Conservation (phyloP, 2,329 filamentous ascomycete species). For the Botryosphaeria dothidea region DNA sequence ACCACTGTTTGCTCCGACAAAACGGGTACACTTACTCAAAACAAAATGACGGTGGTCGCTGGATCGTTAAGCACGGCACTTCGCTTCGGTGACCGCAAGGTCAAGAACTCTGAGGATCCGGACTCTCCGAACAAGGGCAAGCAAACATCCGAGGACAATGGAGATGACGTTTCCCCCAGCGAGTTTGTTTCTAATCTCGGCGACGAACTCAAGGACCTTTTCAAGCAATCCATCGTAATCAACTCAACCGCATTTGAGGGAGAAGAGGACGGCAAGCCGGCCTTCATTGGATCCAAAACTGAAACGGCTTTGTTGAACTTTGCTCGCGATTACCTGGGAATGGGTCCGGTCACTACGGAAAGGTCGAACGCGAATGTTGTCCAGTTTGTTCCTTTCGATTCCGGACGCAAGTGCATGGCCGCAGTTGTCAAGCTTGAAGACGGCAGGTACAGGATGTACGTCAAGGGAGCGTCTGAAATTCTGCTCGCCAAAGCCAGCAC, state of each 20-base stretch:
- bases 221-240: slow-evolving; percentile 57
- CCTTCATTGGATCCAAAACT: slow-evolving; percentile 75
- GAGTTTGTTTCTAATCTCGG: slow-evolving; percentile 58
- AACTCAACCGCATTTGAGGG: slow-evolving; percentile 58
- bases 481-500: slow-evolving; percentile 49
- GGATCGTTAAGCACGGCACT: slow-evolving; percentile 64
- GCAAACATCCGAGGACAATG: slow-evolving; percentile 37
- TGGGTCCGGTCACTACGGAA: slow-evolving; percentile 62
- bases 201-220: slow-evolving; percentile 54
- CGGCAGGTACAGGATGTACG: slow-evolving; percentile 58
- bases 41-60: slow-evolving; percentile 71
- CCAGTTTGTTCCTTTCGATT: slow-evolving; percentile 63
- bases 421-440: slow-evolving; percentile 59
- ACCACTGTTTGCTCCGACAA: slow-evolving; percentile 73
- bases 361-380: slow-evolving; percentile 62
- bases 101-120: slow-evolving; percentile 25
- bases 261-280: slow-evolving; percentile 58
- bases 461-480: slow-evolving; percentile 55
- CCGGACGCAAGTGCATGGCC: slow-evolving; percentile 69
- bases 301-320: slow-evolving; percentile 75
- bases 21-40: slow-evolving; percentile 32
- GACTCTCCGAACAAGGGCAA: slow-evolving; percentile 37
- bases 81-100: slow-evolving; percentile 53
- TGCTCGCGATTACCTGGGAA: slow-evolving; percentile 64
- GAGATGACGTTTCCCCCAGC: slow-evolving; percentile 51